Evolutionary conservation across 208 protist genomes (phyloP), one percentile per base, ranked within the genome.

Genomic region (Leishmania arabica): DNA sequence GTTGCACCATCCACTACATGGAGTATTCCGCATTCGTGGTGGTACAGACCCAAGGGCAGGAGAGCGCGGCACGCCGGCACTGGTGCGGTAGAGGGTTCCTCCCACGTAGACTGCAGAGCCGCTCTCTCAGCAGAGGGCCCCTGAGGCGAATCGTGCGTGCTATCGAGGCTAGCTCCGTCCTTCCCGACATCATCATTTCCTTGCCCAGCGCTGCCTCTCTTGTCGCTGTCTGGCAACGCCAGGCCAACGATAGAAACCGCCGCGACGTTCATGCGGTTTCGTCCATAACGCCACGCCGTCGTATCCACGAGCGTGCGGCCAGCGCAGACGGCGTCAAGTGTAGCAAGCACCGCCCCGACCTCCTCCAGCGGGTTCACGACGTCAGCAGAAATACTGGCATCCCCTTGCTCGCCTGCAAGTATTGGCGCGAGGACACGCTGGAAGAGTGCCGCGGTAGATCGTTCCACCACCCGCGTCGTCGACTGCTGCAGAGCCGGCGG

Each of bases 241-340:
- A 90, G 49, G 42, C 64, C 82, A n/a, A 93, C 81, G 8, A 81
- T 71, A 0, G 90, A 93, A 3, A 82, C 82, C 0, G 75, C 88
- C 0, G 86, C 92, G 17, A 95, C 82, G 27, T 81, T 60, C 31
- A 93, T 75, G 66, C 89, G 90, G 72, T 95, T 95, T 40, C 92
- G 79, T 17, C 90, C 92, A 75, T 95, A 94, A 13, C 87, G 88
- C 88, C 89, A 95, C 31, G 89, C 85, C 1, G 83, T 85, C 1
- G 62, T 40, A 62, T 90, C 88, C 6, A 83, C 37, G 21, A 91
- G 49, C 24, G 87, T 93, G 31, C 92, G 92, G 21, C 79, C 80
- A 21, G 80, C 78, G 56, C 88, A 93, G 19, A 79, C 86, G 9
- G 79, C 77, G 78, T 85, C 84, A 24, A 95, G 58, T 24, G 71